Evolutionary conservation across 352 stramenopile species (phyloP).

Genomic region (Globisporangium sylvaticum): DNA sequence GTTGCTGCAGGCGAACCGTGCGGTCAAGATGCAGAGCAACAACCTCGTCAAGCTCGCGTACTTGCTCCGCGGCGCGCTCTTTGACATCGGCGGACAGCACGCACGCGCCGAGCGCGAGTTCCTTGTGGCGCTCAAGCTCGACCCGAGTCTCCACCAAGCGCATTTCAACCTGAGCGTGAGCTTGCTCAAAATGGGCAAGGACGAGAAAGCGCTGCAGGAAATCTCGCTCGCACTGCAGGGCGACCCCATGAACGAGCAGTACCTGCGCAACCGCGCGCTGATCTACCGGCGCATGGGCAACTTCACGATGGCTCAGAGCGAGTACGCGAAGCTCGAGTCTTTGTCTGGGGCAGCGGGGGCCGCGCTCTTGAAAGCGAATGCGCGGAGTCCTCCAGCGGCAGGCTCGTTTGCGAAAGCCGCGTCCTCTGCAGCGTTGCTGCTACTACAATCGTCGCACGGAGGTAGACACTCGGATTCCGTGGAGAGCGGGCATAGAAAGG

Average conservation of each 20-base stretch:
- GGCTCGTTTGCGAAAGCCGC: slow-evolving; percentile 10
- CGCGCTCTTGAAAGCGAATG: slow-evolving; percentile 2
- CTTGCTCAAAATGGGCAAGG: slow-evolving; percentile 43
- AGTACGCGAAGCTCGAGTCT: slow-evolving; percentile 49
- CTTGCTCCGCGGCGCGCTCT: slow-evolving; percentile 54
- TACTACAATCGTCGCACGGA: slow-evolving; percentile 4
- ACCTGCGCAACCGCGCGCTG: slow-evolving; percentile 50
- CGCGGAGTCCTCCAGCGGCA: not conserved
- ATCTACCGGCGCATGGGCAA: slow-evolving; percentile 52
- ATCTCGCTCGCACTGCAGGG: slow-evolving; percentile 37
- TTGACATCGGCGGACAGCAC: slow-evolving; percentile 44
- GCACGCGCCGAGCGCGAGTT: slow-evolving; percentile 46
- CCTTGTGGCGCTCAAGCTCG: slow-evolving; percentile 30
- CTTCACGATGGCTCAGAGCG: slow-evolving; percentile 40
- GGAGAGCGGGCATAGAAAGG: slow-evolving; percentile 8
- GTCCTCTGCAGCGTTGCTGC: slow-evolving; percentile 5
- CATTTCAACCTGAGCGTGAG: slow-evolving; percentile 61
- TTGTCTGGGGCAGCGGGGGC: not conserved
- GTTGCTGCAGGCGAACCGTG: slow-evolving; percentile 46
- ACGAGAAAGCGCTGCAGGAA: slow-evolving; percentile 30
- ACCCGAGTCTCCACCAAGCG: slow-evolving; percentile 56
- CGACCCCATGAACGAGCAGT: slow-evolving; percentile 37
- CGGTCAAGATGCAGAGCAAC: slow-evolving; percentile 41
- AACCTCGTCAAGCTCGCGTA: slow-evolving; percentile 65
- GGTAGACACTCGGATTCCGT: not conserved